A percentile compares a stretch with the other conserved stretches of the same genome.
Conservation (phyloP, 345 rosid species). For the Citrus hindsii region DNA sequence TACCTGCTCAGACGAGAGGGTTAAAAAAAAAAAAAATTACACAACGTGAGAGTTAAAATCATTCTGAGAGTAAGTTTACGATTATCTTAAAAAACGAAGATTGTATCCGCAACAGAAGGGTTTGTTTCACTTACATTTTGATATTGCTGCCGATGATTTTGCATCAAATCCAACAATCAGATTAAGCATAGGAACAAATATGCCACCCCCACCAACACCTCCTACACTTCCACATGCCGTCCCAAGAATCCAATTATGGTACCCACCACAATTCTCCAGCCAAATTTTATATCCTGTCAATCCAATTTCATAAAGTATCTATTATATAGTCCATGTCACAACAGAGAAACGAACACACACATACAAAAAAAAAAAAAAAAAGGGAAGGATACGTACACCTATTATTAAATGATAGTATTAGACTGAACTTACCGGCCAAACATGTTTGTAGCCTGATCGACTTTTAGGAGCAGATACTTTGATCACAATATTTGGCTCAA, state of each 20-base stretch:
- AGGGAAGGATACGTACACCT: too few relatives aligned
- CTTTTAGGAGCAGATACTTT: constrained; percentile 1
- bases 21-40: too few relatives aligned
- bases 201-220: constrained; percentile 56
- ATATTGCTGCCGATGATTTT: constrained; percentile 47
- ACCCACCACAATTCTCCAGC: constrained; percentile 44
- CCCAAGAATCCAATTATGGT: constrained; percentile 40
- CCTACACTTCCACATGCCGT: constrained; percentile 53
- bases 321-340: not conserved
- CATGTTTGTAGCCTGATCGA: constrained; percentile 23
- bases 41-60: not conserved
- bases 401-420: too few relatives aligned
- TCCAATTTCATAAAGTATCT: not conserved
- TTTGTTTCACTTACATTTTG: constrained; percentile 34
- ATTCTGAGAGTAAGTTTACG: not conserved
- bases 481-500: not conserved
- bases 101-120: not conserved
- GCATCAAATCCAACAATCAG: constrained; percentile 46
- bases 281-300: constrained; percentile 30
- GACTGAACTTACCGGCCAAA: constrained; percentile 34
- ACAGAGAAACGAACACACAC: not conserved
- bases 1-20: not conserved
- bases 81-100: not conserved
- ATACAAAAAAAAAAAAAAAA: not conserved
- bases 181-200: constrained; percentile 51